Conservation (phyloP, 2,329 filamentous ascomycete species). For the Coniochaeta sp. region DNA sequence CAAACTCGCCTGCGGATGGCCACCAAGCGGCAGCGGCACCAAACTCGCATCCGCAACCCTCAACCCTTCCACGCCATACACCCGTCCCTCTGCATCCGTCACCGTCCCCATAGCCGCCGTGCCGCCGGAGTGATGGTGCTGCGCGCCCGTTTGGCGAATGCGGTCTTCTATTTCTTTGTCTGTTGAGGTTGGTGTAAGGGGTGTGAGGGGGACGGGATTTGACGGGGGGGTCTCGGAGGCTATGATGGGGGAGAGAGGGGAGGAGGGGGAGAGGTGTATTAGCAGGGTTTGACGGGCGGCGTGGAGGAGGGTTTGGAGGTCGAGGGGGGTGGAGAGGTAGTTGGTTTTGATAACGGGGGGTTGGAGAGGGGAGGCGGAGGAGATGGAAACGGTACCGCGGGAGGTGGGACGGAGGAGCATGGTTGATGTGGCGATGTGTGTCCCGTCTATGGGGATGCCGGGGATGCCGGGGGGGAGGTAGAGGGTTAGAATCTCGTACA, state of each 20-base stretch:
- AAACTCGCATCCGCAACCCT: not conserved
- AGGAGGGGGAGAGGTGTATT: too few relatives aligned
- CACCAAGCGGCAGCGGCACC: not conserved
- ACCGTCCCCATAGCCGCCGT: not conserved
- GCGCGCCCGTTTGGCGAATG: slow-evolving; percentile 9
- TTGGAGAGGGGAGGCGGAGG: slow-evolving; percentile 5
- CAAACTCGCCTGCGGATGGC: not conserved
- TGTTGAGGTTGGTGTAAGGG: too few relatives aligned
- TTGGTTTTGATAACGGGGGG: slow-evolving; percentile 13
- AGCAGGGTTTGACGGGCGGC: too few relatives aligned
- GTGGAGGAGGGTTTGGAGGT: too few relatives aligned
- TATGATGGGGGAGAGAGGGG: too few relatives aligned
- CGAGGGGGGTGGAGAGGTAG: slow-evolving; percentile 9
- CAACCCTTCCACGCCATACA: not conserved
- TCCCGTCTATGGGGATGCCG: not conserved
- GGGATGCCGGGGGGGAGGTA: slow-evolving; percentile 8
- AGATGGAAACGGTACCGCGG: slow-evolving; percentile 22
- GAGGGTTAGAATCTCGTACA: too few relatives aligned
- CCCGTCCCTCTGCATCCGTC: not conserved
- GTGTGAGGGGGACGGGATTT: too few relatives aligned
- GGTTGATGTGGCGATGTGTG: not conserved
- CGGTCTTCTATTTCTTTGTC: too few relatives aligned
- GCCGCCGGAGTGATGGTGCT: slow-evolving; percentile 7
- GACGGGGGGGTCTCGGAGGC: too few relatives aligned
- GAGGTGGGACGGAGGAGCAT: slow-evolving; percentile 5